Evolutionary conservation across 108 stramenopile genomes (phyloP).

Genomic region (Bacterosira constricta): DNA sequence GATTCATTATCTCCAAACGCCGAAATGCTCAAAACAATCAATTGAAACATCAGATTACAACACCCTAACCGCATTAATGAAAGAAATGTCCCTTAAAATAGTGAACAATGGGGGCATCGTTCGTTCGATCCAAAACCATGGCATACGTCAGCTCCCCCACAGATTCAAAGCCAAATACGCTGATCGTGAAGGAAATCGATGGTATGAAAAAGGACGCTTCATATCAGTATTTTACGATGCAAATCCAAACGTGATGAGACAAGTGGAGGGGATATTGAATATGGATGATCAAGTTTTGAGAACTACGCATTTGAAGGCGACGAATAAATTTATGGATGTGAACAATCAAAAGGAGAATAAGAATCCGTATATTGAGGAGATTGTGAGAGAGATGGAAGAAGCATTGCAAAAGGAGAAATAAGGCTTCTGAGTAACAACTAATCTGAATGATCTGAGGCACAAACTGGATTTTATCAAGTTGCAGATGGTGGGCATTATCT

Average conservation of each 20-base stretch:
- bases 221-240: constrained; percentile 83
- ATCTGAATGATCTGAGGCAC: too few species aligned
- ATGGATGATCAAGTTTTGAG: constrained; percentile 79
- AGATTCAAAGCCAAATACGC: constrained; percentile 83
- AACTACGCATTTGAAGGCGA: constrained; percentile 73
- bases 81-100: constrained; percentile 74
- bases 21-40: neutral
- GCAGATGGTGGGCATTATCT: too few species aligned
- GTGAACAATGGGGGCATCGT: constrained; percentile 85
- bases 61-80: constrained; percentile 65
- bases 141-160: constrained; percentile 84
- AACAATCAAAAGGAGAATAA: constrained; percentile 74
- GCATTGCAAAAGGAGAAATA: neutral
- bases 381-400: constrained; percentile 19
- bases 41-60: constrained; percentile 53
- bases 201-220: constrained; percentile 86
- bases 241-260: constrained; percentile 61
- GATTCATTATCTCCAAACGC: neutral
- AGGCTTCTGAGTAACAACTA: too few species aligned
- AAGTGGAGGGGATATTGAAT: constrained; percentile 68
- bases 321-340: constrained; percentile 71
- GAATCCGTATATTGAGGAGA: constrained; percentile 81
- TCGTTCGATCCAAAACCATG: constrained; percentile 86
- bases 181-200: constrained; percentile 77
- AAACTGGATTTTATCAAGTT: too few species aligned